phyloP scores from a whole-genome alignment of 441 rosid species.

The Populus hybrid region DNA sequence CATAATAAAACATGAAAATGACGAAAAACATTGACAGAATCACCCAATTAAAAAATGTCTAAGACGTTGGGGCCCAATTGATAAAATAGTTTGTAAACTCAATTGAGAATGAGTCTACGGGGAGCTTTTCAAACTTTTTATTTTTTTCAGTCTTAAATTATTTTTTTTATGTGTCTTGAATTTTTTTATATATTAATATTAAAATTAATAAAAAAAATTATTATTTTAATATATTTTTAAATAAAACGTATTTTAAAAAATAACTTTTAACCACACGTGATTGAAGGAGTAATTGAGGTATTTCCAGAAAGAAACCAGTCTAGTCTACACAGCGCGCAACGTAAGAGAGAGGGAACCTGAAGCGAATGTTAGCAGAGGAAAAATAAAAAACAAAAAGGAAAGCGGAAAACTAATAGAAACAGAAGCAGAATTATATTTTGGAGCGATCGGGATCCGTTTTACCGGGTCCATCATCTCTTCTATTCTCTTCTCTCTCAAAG shows the following conservation, averaged over 20 bases:
- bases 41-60: neutral
- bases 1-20: too few relatives aligned
- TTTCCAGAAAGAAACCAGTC: neutral
- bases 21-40: too few relatives aligned
- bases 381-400: neutral
- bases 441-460: slow-evolving; percentile 17
- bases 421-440: neutral
- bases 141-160: too few relatives aligned
- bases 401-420: neutral
- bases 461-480: slow-evolving; percentile 7
- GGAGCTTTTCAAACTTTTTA: too few relatives aligned
- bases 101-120: neutral
- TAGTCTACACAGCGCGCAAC: neutral
- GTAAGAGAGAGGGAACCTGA: neutral
- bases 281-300: neutral
- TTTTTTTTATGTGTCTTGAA: too few relatives aligned
- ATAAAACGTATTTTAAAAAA: too few relatives aligned
- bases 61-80: neutral
- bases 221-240: too few relatives aligned
- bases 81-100: neutral
- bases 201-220: too few relatives aligned
- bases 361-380: neutral
- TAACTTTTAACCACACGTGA: too few relatives aligned
- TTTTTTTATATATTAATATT: too few relatives aligned
- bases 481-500: neutral